Evolutionary conservation across 2,329 filamentous ascomycete species (phyloP).

Genomic region (Cordyceps cateniannulata): DNA sequence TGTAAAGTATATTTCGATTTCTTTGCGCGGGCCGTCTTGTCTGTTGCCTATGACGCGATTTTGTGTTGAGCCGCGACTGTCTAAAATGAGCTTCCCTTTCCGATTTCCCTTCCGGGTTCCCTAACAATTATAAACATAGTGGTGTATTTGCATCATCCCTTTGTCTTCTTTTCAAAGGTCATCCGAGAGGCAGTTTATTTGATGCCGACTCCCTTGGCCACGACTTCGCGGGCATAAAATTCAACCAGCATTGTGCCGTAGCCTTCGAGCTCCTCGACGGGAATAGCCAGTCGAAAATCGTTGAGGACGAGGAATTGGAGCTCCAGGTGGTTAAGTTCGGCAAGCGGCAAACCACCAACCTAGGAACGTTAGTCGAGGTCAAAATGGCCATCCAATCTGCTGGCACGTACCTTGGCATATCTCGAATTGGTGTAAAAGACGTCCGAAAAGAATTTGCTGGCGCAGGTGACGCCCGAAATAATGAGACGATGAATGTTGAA

Average conservation of each 20-base stretch:
- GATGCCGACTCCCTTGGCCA: constrained; percentile 33
- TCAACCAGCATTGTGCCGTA: constrained; percentile 98
- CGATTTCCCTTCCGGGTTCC: neutral
- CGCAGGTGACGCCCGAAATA: constrained; percentile 94
- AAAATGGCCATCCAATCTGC: neutral
- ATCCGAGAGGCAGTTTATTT: neutral
- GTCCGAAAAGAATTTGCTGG: constrained; percentile 98
- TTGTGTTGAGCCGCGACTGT: constrained; percentile 1
- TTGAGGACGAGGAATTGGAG: constrained; percentile 93
- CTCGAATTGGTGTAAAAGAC: constrained; percentile 98
- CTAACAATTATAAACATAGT: neutral
- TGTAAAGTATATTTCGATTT: constrained; percentile 2
- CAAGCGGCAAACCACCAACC: constrained; percentile 88
- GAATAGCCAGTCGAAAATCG: constrained; percentile 88
- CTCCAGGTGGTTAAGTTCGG: constrained; percentile 92
- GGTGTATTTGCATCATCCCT: neutral
- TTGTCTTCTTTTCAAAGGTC: neutral
- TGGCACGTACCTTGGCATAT: constrained; percentile 83
- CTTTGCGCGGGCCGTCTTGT: constrained; percentile 1
- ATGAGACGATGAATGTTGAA: constrained; percentile 97
- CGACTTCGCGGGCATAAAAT: constrained; percentile 89
- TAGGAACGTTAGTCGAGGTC: constrained; percentile 29
- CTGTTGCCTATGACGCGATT: neutral
- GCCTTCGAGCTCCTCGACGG: constrained; percentile 90
- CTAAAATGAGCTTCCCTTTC: constrained; percentile 1